Evolutionary conservation across 345 rosid genomes (phyloP), one percentile per base, ranked within the genome.

Genomic region (Kernera saxatilis): DNA sequence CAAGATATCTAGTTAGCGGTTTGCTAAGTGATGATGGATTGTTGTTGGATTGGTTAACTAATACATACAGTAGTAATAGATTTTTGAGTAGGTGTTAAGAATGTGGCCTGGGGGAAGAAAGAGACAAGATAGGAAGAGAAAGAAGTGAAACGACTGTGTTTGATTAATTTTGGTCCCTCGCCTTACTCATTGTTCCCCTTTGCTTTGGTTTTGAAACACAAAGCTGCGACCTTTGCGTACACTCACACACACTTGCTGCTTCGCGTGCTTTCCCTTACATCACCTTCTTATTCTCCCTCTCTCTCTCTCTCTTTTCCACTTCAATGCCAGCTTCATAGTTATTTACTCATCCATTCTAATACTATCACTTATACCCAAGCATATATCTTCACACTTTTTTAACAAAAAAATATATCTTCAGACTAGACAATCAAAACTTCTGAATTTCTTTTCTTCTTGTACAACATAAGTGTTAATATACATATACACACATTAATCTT

Each of bases 221-320:
- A 79, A 73, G 82, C 82, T 67, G 78, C 69, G 75, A 69, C 65
- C 57, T 5, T 8, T 52, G 71, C 68, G 69, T 64, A 79, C 68
- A 76, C 45, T 63, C 23, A 51, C 67, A 59, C 68, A 70, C 67
- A 59, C 68, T 60, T 67, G 69, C 55, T 74, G 70, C 51, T 60
- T 36, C 80, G 90, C 96, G 84, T 87, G 92, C 88, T 69, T 61
- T 79, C 64, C 58, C 36, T 51, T 64, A 69, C 85, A 77, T 82
- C 88, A 81, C 70, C 82, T 19, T 79, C 82, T 46, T n/a, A n/a
- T n/a, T 73, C 60, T 63, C 22, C n/a, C 30, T 56, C 22, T 73
- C 67, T 67, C 52, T 49, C 22, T 21, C 45, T 52, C 22, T 41
- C 22, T 9, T 18, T 48, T 39, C 8, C 45, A 46, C 43, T 8